A percentile compares a stretch with the other conserved stretches of the same genome.
These are phyloP conservation scores for Xylaria sp. DNA, from an alignment of 2,329 filamentous ascomycete genomes.

Conservation along the genomic window DNA sequence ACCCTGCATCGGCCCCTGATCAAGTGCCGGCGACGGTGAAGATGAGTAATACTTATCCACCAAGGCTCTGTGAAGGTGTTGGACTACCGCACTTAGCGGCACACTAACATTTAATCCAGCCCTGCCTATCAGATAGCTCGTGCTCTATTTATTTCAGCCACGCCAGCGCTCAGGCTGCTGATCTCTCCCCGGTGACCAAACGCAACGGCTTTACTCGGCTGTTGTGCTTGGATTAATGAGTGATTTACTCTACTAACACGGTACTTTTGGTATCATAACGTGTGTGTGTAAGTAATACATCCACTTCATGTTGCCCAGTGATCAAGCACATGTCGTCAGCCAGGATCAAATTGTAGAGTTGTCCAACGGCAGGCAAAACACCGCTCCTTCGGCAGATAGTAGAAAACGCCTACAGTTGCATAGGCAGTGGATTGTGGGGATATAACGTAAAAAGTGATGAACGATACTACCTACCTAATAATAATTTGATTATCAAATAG, in stretches of 20 bases:
- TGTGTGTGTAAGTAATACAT: background rate
- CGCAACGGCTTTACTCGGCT: background rate
- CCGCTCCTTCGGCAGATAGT: background rate
- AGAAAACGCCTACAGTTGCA: background rate
- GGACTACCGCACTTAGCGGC: background rate
- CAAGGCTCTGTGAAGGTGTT: background rate
- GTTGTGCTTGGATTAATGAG: background rate
- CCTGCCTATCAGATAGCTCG: conserved; percentile 9
- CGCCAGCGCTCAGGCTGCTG: conserved; percentile 8
- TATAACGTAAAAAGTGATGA: background rate
- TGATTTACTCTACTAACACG: background rate
- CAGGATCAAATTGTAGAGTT: conserved; percentile 2
- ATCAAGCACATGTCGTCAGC: background rate
- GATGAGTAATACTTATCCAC: conserved; percentile 21
- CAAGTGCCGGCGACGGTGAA: conserved; percentile 6
- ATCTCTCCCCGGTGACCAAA: conserved; percentile 9
- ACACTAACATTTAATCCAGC: conserved; percentile 14
- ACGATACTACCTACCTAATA: background rate
- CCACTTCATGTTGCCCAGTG: background rate
- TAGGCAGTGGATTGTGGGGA: background rate
- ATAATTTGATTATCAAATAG: conserved; percentile 2
- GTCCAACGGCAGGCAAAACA: background rate
- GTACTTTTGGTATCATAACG: background rate
- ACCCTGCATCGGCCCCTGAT: background rate
- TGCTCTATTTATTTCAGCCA: conserved; percentile 14